A percentile compares a stretch with the other conserved stretches of the same genome.
phyloP scores from a whole-genome alignment of 2,329 filamentous ascomycete genomes.

The Nigrospora sphaerica region DNA sequence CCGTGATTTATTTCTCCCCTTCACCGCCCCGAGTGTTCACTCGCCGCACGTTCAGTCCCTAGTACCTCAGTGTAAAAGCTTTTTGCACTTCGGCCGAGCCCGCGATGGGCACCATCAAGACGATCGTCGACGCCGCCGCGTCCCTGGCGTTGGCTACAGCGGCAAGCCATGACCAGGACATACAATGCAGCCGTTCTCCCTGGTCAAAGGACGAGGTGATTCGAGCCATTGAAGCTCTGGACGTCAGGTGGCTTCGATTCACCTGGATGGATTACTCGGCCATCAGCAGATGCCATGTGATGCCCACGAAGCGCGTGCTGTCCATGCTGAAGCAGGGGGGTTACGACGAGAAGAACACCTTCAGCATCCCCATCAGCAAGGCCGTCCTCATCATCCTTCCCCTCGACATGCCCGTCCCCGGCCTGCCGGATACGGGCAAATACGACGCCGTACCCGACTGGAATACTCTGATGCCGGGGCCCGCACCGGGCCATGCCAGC shows the following conservation, averaged over 20 bases:
- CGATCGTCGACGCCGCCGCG: too few species aligned
- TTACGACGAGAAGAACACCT: slow-evolving; percentile 17
- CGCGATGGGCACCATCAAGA: too few species aligned
- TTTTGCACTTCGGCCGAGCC: too few species aligned
- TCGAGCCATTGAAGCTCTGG: too few species aligned
- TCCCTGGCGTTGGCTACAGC: too few species aligned
- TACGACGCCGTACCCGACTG: slow-evolving; percentile 63
- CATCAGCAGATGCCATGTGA: slow-evolving; percentile 56
- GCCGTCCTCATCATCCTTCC: slow-evolving; percentile 62
- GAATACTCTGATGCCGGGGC: slow-evolving; percentile 51
- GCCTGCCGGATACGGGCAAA: slow-evolving; percentile 52
- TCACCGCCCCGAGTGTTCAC: too few species aligned
- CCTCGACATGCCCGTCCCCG: slow-evolving; percentile 51
- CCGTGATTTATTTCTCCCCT: too few species aligned
- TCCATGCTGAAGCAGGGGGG: slow-evolving; percentile 37
- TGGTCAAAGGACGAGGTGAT: too few species aligned
- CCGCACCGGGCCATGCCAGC: slow-evolving; percentile 53
- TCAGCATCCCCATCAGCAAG: slow-evolving; percentile 51
- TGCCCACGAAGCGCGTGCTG: slow-evolving; percentile 55
- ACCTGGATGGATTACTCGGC: slow-evolving; percentile 77
- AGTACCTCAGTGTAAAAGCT: too few species aligned
- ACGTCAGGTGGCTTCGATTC: slow-evolving; percentile 59
- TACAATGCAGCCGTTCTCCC: too few species aligned
- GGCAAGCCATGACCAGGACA: too few species aligned
- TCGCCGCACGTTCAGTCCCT: too few species aligned